Base-by-base conservation (phyloP, 495 filamentous ascomycete species). In the Daldinia grandis region DNA sequence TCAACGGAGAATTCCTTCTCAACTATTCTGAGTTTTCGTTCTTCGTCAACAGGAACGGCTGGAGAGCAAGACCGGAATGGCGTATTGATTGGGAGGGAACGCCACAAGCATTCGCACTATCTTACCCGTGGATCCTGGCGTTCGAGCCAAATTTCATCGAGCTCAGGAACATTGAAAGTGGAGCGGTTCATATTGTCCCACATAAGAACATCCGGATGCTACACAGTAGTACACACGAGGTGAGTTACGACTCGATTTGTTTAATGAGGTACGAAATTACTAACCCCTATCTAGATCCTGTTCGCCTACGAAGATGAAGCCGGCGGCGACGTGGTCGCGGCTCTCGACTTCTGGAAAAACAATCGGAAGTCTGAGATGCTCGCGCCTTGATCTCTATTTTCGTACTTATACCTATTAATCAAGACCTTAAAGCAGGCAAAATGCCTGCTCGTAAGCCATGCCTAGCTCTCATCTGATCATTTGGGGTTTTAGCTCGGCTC, bases 111-210 rank as follows among this genome's bases (percentile, higher is more conserved):
- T 99, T 99, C 77, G 95, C 96, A 0, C 87, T 98, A 38, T 96
- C 92, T 38, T 92, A 94, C 75, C 94, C 94, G 61, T 99, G 95
- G 85, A 96, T 99, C 50, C 82, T 99, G 69, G 96, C 96, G 5
- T 99, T 99, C 78, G 96, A 99, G 81, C 91, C 94, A n/a, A 97
- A 94, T 75, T 99, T 99, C 75, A 92, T 99, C 66, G 96, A 99
- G 80, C 92, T 99, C 72, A 84, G 96, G 73, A 90, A 97, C 75
- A 92, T 98, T 70, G 96, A 98, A 76, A 97, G 92, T 19, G 91
- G 92, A 63, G 92, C 92, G 47, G 93, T 97, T 64, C 92, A 97
- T 81, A 97, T 99, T 71, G 89, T 97, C 75, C 97, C 93, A 50
- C 93, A 93, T 64, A 95, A 91, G 83, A 97, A 97, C 71, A 95